These are phyloP conservation scores for Carex kokanica DNA, from an alignment of 176 grass and related monocot species.

Conservation along the genomic window DNA sequence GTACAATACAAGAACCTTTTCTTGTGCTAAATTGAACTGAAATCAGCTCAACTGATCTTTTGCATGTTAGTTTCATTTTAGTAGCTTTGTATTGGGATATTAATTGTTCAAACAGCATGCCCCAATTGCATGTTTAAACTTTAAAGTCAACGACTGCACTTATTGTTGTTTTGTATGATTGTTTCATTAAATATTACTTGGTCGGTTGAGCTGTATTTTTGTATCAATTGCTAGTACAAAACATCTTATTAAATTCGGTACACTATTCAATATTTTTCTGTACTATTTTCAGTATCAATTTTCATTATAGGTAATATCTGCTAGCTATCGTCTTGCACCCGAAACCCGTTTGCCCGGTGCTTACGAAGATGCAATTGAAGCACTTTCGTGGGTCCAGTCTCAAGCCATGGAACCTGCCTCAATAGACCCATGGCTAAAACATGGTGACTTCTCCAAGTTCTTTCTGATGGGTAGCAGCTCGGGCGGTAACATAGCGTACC, in stretches of 20 bases:
- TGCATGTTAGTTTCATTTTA: background rate
- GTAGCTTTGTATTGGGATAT: background rate
- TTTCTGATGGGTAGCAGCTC: slow-evolving; percentile 89
- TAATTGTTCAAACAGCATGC: too few relatives aligned
- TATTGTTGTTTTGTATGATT: background rate
- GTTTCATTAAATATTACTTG: background rate
- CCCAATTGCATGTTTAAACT: too few relatives aligned
- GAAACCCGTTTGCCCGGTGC: slow-evolving; percentile 68
- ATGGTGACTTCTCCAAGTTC: slow-evolving; percentile 55
- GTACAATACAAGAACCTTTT: background rate
- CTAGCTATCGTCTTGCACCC: slow-evolving; percentile 75
- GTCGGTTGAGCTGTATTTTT: background rate
- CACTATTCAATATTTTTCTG: background rate
- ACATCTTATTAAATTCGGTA: background rate
- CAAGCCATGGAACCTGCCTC: background rate
- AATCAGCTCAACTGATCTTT: background rate
- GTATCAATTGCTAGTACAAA: background rate
- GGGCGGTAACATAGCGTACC: slow-evolving; percentile 78
- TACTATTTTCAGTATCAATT: background rate
- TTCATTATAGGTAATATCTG: slow-evolving; percentile 33
- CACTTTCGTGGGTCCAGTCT: slow-evolving; percentile 56
- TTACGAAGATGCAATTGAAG: slow-evolving; percentile 62
- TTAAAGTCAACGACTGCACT: background rate
- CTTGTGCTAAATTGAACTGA: background rate
- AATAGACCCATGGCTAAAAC: slow-evolving; percentile 42